Base-by-base conservation (phyloP, 345 rosid species). In the Bretschneidera sinensis region DNA sequence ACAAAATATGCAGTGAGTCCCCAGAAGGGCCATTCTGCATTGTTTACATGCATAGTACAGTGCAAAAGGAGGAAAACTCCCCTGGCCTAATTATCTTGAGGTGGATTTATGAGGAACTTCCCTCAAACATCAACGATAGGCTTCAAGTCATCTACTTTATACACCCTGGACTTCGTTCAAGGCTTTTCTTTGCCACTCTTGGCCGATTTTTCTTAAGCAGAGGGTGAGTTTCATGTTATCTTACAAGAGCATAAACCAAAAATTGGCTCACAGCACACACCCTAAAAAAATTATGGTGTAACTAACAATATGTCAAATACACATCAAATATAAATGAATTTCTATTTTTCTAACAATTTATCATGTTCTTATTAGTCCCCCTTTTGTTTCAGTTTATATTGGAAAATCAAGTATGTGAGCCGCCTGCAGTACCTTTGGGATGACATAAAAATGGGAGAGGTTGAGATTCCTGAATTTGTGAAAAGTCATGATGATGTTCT, bases 41-140 rank as follows among this genome's bases (percentile, higher is more conserved):
- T 59, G 91, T 84, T 67, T 92, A 92, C 72, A 77, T 89, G 83
- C 98, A 89, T 52, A 85, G 80, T 55, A 83, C 82, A 4, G 97
- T 85, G 62, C 97, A 89, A 58, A 92, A 81, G 65, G 96, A 87
- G 48, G 97, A 92, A 0, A 92, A 89, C 57, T 85, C 78, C 13
- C 98, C 96, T 1, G 98, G 97, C 14, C 24, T 87, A 15, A 84
- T 88, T 45, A 84, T 89, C 64, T 75, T 92, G 79, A 83, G 98
- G 78, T 89, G 94, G 96, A 92, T 92, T 58, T 92, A 92, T 48
- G 97, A 89, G 77, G 94, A 87, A 35, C 90, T 89, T 70, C 88
- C 97, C 21, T 56, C 78, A 0, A 79, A 64, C n/a, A 61, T 70
- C 71, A 92, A 92, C 80, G 84, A 84, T 31, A 87, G 97, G 71